phyloP scores from a whole-genome alignment of 2,329 filamentous ascomycete genomes.

The Phoma herbarum region DNA sequence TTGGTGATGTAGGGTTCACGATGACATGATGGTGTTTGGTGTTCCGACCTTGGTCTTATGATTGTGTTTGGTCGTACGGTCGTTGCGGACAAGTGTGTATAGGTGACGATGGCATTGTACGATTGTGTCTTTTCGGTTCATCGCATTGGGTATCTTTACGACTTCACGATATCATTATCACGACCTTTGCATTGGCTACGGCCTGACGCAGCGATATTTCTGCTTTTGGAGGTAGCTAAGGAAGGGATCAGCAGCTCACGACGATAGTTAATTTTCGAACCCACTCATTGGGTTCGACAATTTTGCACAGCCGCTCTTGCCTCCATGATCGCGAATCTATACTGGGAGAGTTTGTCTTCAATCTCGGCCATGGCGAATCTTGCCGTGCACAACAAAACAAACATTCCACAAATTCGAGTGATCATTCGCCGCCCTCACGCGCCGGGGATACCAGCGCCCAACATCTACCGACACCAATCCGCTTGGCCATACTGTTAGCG shows the following conservation, averaged over 20 bases:
- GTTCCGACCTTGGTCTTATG: conserved; percentile 9
- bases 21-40: conserved; percentile 2
- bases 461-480: background rate
- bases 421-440: background rate
- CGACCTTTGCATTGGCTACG: conserved; percentile 4
- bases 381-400: conserved; percentile 16
- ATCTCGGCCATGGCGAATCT: background rate
- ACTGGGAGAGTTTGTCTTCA: background rate
- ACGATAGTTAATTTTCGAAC: background rate
- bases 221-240: background rate
- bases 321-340: background rate
- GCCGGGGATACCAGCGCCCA: background rate
- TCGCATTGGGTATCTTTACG: conserved; percentile 6
- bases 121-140: conserved; percentile 4
- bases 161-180: conserved; percentile 9
- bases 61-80: conserved; percentile 5
- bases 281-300: background rate
- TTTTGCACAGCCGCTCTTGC: background rate
- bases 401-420: conserved; percentile 6
- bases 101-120: conserved; percentile 1
- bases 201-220: conserved; percentile 8
- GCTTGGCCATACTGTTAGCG: background rate
- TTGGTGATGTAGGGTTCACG: conserved; percentile 6
- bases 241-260: background rate
- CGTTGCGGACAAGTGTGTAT: conserved; percentile 10